Conservation (phyloP, 2,329 filamentous ascomycete genomes). For the Colletotrichum caudatum region DNA sequence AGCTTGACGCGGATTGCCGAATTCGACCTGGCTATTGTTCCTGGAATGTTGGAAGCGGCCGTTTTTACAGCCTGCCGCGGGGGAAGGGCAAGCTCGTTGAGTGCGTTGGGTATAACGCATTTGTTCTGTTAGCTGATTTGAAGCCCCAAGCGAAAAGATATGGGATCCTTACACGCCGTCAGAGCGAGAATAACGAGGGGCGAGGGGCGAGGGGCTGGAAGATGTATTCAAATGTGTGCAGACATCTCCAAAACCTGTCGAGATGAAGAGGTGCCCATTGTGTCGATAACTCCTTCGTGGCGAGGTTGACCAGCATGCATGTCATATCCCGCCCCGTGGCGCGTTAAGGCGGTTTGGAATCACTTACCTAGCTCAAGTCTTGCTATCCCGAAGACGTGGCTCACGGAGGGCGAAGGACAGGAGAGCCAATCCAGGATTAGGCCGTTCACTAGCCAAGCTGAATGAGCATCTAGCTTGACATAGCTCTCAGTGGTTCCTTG, state of each 20-base stretch:
- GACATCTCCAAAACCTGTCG: neutral
- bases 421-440: constrained; percentile 21
- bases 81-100: constrained; percentile 15
- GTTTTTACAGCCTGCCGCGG: constrained; percentile 14
- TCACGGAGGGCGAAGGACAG: neutral
- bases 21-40: constrained; percentile 35
- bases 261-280: neutral
- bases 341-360: constrained; percentile 10
- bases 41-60: constrained; percentile 38
- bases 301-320: constrained; percentile 10
- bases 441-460: constrained; percentile 5
- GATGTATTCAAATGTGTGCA: neutral
- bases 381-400: constrained; percentile 1
- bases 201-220: neutral
- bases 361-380: neutral
- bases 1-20: constrained; percentile 41
- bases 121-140: constrained; percentile 7
- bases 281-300: neutral
- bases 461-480: neutral
- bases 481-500: constrained; percentile 29
- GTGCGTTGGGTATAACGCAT: constrained; percentile 2
- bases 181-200: neutral
- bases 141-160: neutral
- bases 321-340: neutral
- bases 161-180: constrained; percentile 13